phyloP scores from a whole-genome alignment of 148 eudicot species.

The Camellia granthamiana region DNA sequence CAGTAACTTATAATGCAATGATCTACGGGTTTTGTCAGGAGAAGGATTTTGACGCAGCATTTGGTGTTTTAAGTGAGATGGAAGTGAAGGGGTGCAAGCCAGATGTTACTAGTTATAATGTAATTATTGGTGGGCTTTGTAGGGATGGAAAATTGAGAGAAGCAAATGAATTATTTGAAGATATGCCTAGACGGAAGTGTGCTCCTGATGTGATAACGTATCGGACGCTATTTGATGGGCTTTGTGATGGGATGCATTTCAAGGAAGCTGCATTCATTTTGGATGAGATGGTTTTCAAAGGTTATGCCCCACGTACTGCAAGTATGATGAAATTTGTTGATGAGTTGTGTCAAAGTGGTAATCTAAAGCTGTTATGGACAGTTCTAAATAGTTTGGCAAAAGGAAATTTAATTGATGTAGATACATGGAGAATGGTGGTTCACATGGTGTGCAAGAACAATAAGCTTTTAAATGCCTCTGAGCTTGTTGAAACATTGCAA shows the following conservation, averaged over 20 bases:
- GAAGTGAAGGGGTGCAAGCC: constrained; percentile 46
- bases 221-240: constrained; percentile 54
- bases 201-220: constrained; percentile 67
- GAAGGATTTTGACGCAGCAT: constrained; percentile 51
- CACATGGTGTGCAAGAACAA: constrained; percentile 28
- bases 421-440: constrained; percentile 47
- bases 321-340: constrained; percentile 35
- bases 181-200: constrained; percentile 68
- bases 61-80: constrained; percentile 49
- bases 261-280: constrained; percentile 54
- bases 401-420: constrained; percentile 42
- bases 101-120: constrained; percentile 57
- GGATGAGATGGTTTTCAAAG: constrained; percentile 85
- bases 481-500: constrained; percentile 34
- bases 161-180: constrained; percentile 55
- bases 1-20: constrained; percentile 58
- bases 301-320: constrained; percentile 47
- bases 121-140: constrained; percentile 44
- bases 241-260: constrained; percentile 40
- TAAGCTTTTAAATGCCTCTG: constrained; percentile 15
- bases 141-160: constrained; percentile 36
- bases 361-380: constrained; percentile 34
- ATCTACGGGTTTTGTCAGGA: constrained; percentile 55
- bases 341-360: constrained; percentile 13
- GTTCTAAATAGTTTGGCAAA: constrained; percentile 42